Evolutionary conservation across 2,329 filamentous ascomycete species (phyloP).

Genomic region (Coleophoma eucalyptorum): DNA sequence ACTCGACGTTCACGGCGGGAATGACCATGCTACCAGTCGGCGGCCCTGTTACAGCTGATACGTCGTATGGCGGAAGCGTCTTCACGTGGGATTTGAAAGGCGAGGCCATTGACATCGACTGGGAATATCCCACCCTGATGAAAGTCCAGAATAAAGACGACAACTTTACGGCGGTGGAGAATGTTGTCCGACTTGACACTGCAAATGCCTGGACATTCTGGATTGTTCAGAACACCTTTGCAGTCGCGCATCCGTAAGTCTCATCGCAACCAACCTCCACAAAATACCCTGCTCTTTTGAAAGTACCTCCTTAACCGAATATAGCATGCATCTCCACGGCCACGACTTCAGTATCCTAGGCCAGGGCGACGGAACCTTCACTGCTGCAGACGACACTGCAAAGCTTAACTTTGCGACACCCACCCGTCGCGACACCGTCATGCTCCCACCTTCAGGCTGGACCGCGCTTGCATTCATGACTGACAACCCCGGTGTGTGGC

Average conservation of each 20-base stretch:
- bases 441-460: conserved; percentile 24
- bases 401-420: conserved; percentile 31
- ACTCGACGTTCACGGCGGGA: background rate
- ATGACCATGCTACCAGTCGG: background rate
- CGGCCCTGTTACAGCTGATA: background rate
- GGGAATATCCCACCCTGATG: background rate
- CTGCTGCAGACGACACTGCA: conserved; percentile 2
- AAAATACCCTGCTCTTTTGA: background rate
- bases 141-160: background rate
- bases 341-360: conserved; percentile 39
- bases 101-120: background rate
- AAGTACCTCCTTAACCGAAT: conserved; percentile 36
- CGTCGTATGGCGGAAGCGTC: background rate
- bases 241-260: background rate
- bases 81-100: background rate
- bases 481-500: conserved; percentile 34
- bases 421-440: conserved; percentile 42
- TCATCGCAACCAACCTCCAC: background rate
- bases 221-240: conserved; percentile 48
- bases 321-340: conserved; percentile 43
- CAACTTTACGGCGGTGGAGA: background rate
- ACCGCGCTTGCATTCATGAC: background rate
- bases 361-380: conserved; percentile 34
- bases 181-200: background rate
- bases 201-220: background rate